Base-by-base conservation (phyloP, 805 yeast genomes). In the Kuraishia piskuri region DNA sequence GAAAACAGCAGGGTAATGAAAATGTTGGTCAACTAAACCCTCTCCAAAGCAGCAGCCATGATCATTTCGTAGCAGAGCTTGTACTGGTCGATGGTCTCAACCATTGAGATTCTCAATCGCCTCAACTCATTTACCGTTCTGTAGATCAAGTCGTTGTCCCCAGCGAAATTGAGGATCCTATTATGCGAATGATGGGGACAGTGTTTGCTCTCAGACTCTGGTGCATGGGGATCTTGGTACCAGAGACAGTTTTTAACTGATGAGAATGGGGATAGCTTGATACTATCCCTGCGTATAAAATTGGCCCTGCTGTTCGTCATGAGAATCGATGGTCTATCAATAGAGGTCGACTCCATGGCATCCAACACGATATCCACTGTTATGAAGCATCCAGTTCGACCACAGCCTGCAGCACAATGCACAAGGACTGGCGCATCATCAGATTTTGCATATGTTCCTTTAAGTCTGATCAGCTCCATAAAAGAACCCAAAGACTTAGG, bases 341-440 rank as follows among this genome's bases (percentile, higher is more conserved):
- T 23, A 22, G 23, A 25, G 9, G 4, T 25, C 4, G 4, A 6
- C 17, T n/a, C 25, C 25, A n/a, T 47, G 31, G 25, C 31, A 45
- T 47, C 49, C 31, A 26, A 19, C 44, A 68, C 58, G 51, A 73
- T 55, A 50, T 84, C 78, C 40, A 81, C 68, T 20, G 76, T 72
- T 0, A 84, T 75, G 62, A 84, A 86, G 1, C 96, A 87, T 1
- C 99, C 99, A 0, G 98, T 90, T 54, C 99, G 74, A 20, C 99
- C 99, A 63, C 96, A 90, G 0, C 99, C 99, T 1, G 98, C 98
- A 5, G 96, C 88, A 64, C 99, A 92, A 68, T 92, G 98, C 23
- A 87, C 88, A 48, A 90, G 64, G 4, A 84, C 76, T 20, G 94
- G 92, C 0, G 76, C 21, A 19, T 24, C 24, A 12, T 45, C 37